A percentile compares a stretch with the other conserved stretches of the same genome.
Conservation (phyloP, 1,284 basidiomycete species). For the Cryptococcus wingfieldii region DNA sequence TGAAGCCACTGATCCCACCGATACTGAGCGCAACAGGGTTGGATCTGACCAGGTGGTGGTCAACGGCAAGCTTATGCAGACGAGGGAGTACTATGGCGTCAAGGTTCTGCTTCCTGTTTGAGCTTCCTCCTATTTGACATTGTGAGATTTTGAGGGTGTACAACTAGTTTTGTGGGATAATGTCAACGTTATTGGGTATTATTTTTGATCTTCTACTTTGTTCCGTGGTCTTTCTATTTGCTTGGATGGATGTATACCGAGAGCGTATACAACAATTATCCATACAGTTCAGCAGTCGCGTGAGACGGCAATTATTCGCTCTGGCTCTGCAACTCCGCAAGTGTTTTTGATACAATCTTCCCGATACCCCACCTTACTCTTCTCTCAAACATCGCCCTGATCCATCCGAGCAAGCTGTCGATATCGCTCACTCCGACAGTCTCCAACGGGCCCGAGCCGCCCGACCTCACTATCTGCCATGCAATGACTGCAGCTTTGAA, state of each 20-base stretch:
- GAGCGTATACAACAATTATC: background rate
- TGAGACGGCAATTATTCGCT: background rate
- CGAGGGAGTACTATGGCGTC: slow-evolving; percentile 36
- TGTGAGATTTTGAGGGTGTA: background rate
- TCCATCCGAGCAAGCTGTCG: slow-evolving; percentile 15
- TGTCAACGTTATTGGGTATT: background rate
- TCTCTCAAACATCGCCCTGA: slow-evolving; percentile 15
- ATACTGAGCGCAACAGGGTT: slow-evolving; percentile 25
- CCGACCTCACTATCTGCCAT: slow-evolving; percentile 23
- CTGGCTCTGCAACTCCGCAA: slow-evolving; percentile 15
- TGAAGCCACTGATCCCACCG: slow-evolving; percentile 34
- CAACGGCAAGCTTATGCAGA: slow-evolving; percentile 34
- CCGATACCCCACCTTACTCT: slow-evolving; percentile 16
- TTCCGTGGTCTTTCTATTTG: background rate
- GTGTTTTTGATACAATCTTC: slow-evolving; percentile 9
- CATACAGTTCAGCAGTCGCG: background rate
- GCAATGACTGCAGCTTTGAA: slow-evolving; percentile 31
- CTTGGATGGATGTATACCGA: background rate
- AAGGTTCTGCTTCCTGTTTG: slow-evolving; percentile 36
- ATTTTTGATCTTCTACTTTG: background rate
- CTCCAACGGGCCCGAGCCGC: slow-evolving; percentile 3
- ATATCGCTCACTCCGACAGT: slow-evolving; percentile 8
- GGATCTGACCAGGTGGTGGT: slow-evolving; percentile 30
- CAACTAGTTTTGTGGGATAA: background rate
- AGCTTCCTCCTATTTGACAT: no score